Conservation (phyloP, 139 green algal genomes). For the Chlamydomonas urium region DNA sequence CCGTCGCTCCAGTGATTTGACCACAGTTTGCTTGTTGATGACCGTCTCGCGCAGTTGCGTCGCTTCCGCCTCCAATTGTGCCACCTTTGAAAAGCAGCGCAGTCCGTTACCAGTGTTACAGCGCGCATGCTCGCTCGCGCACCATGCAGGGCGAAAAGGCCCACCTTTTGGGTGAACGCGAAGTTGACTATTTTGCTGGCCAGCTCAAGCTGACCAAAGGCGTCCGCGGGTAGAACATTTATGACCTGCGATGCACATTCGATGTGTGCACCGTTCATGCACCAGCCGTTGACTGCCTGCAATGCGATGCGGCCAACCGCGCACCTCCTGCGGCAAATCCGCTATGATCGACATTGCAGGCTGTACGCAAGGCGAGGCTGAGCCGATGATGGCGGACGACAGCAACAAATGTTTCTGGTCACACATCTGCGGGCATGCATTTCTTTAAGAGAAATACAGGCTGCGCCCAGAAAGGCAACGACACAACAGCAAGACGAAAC, state of each 20-base stretch:
- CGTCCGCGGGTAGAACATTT: slow-evolving; percentile 33
- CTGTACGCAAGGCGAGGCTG: neutral
- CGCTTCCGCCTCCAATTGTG: slow-evolving; percentile 41
- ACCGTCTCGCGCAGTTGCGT: slow-evolving; percentile 44
- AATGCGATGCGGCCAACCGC: neutral
- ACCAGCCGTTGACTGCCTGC: neutral
- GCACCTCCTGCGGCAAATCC: slow-evolving; percentile 2
- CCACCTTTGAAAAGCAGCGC: slow-evolving; percentile 37
- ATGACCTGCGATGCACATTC: slow-evolving; percentile 21
- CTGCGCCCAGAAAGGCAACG: too few species aligned
- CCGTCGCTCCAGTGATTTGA: slow-evolving; percentile 45
- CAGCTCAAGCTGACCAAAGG: slow-evolving; percentile 36
- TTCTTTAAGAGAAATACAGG: too few species aligned
- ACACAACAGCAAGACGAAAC: too few species aligned
- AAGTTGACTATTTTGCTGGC: slow-evolving; percentile 36
- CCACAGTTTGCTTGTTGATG: slow-evolving; percentile 33
- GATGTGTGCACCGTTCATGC: too few species aligned
- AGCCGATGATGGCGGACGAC: neutral
- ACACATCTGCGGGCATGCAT: neutral
- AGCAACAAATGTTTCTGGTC: neutral
- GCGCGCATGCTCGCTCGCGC: neutral
- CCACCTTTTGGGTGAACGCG: slow-evolving; percentile 36
- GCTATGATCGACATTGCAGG: neutral
- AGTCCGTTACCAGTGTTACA: neutral
- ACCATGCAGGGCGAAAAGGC: neutral